Percentiles rank a stretch among this genome's conserved stretches.
Conservation (phyloP, 768 basidiomycete species). For the Candolleomyces eurysporus region DNA sequence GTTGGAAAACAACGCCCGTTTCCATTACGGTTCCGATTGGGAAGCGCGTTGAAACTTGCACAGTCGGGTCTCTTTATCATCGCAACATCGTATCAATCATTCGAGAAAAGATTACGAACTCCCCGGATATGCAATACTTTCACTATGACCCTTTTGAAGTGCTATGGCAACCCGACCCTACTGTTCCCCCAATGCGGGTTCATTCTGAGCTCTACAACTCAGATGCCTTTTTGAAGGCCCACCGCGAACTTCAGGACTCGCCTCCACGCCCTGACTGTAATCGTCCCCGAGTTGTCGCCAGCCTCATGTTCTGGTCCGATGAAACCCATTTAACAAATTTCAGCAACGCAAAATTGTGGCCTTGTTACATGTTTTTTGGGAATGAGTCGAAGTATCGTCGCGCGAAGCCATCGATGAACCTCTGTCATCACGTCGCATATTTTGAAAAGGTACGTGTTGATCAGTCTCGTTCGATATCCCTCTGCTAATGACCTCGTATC, state of each 20-base stretch:
- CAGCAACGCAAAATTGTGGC: conserved; percentile 28
- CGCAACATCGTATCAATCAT: conserved; percentile 1
- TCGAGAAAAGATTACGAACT: not conserved
- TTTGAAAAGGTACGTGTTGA: conserved; percentile 17
- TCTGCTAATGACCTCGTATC: not conserved
- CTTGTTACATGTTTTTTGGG: conserved; percentile 31
- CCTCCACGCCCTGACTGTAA: not conserved
- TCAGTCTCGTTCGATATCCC: no score
- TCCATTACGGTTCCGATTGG: not conserved
- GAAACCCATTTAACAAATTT: conserved; percentile 23
- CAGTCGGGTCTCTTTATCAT: not conserved
- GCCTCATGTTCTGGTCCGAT: conserved; percentile 28
- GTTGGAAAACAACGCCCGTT: conserved; percentile 3
- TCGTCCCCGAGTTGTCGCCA: conserved; percentile 12
- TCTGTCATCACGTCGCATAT: conserved; percentile 32
- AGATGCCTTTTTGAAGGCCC: conserved; percentile 5
- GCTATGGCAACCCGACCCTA: conserved; percentile 2
- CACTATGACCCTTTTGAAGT: conserved; percentile 5
- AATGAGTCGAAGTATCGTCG: conserved; percentile 33
- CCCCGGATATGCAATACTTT: not conserved
- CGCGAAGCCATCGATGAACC: conserved; percentile 15
- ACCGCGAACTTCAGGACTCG: conserved; percentile 3
- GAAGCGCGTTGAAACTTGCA: not conserved
- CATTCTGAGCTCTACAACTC: conserved; percentile 6
- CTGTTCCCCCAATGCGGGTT: not conserved